Evolutionary conservation across 1,284 basidiomycete species (phyloP).

Genomic region (Rhodotorula sp.): DNA sequence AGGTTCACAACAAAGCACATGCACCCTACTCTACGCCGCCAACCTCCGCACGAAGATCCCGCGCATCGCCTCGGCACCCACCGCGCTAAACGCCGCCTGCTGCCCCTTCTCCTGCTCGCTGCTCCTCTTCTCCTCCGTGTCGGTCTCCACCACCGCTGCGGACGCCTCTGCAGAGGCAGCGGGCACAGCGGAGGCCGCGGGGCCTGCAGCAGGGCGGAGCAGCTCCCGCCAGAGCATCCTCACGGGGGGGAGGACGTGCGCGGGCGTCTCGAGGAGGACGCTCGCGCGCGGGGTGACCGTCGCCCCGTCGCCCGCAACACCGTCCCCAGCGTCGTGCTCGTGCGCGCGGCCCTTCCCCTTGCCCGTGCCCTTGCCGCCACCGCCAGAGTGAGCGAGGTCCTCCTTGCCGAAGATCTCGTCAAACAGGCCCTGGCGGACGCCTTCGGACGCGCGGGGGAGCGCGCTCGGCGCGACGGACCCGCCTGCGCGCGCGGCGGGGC

Average conservation of each 20-base stretch:
- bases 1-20: no score
- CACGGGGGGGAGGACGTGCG: slow-evolving; percentile 35
- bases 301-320: neutral
- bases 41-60: neutral
- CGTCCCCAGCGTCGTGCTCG: neutral
- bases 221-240: slow-evolving; percentile 34
- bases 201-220: neutral
- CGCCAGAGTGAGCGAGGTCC: no score
- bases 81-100: neutral
- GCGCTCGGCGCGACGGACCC: slow-evolving; percentile 15
- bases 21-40: neutral
- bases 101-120: neutral
- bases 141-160: no score
- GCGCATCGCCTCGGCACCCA: neutral
- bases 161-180: no score
- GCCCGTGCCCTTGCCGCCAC: neutral
- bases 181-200: neutral
- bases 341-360: neutral
- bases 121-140: no score
- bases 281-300: neutral
- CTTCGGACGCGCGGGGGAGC: slow-evolving; percentile 16
- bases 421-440: slow-evolving; percentile 34
- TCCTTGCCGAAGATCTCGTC: slow-evolving; percentile 43
- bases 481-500: slow-evolving; percentile 17
- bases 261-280: slow-evolving; percentile 27